A percentile compares a stretch with the other conserved stretches of the same genome.
These are phyloP conservation scores for Dovyalis caffra DNA, from an alignment of 345 rosid genomes.

Conservation along the genomic window DNA sequence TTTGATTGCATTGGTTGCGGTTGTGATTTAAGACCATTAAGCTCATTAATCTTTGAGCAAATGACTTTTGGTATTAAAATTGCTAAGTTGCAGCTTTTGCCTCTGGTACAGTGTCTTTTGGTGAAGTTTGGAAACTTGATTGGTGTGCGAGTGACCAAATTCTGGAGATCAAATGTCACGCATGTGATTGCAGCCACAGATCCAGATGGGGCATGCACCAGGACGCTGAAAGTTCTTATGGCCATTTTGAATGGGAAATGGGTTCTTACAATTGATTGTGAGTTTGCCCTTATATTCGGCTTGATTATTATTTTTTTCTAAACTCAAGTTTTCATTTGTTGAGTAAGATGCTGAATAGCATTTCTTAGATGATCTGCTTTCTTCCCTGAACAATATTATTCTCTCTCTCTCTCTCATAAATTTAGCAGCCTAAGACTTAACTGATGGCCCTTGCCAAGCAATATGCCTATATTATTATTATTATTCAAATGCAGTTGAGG, in stretches of 20 bases:
- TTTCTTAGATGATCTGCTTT: too few relatives aligned
- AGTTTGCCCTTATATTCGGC: slow-evolving; percentile 27
- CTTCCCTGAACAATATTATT: too few relatives aligned
- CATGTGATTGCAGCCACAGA: slow-evolving; percentile 82
- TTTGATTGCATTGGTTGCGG: too few relatives aligned
- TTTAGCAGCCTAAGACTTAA: too few relatives aligned
- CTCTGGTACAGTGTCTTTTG: slow-evolving; percentile 47
- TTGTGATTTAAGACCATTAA: too few relatives aligned
- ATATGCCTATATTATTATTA: too few relatives aligned
- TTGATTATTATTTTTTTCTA: not conserved
- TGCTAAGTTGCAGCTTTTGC: not conserved
- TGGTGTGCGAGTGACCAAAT: slow-evolving; percentile 59
- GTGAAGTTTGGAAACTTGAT: slow-evolving; percentile 50
- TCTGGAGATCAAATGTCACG: slow-evolving; percentile 75
- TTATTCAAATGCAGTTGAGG: too few relatives aligned
- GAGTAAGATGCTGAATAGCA: not conserved
- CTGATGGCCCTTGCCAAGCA: too few relatives aligned
- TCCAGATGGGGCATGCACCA: slow-evolving; percentile 64
- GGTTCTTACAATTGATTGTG: slow-evolving; percentile 73
- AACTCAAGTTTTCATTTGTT: not conserved
- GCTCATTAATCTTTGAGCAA: too few relatives aligned
- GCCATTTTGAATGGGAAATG: slow-evolving; percentile 78
- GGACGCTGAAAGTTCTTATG: slow-evolving; percentile 86
- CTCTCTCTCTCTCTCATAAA: too few relatives aligned
- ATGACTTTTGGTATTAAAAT: not conserved